Percentiles rank a stretch among this genome's conserved stretches.
Evolutionary conservation across 2,329 filamentous ascomycete species (phyloP).

Genomic region (Ophiocordyceps camponoti-leonardi): DNA sequence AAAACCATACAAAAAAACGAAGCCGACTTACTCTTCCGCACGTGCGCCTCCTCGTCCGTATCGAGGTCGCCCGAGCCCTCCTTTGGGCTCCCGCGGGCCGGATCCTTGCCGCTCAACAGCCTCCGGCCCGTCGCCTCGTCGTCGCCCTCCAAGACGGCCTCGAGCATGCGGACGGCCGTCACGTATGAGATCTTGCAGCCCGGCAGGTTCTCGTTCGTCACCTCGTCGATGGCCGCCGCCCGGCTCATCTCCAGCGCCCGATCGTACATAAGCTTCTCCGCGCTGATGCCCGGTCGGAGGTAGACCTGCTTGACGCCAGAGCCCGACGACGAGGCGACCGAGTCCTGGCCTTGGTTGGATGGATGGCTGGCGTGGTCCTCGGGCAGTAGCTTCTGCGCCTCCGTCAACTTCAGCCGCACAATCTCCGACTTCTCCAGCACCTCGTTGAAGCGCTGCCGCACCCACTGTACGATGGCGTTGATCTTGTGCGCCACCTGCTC

Average conservation of each 20-base stretch:
- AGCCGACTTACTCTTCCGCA: slow-evolving; percentile 58
- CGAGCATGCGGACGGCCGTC: slow-evolving; percentile 85
- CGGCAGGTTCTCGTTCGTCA: slow-evolving; percentile 72
- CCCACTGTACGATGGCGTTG: slow-evolving; percentile 91
- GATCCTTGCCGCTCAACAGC: slow-evolving; percentile 20
- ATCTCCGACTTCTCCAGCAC: slow-evolving; percentile 92
- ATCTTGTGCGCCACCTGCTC: slow-evolving; percentile 51
- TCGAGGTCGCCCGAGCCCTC: slow-evolving; percentile 31
- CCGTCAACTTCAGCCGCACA: slow-evolving; percentile 72
- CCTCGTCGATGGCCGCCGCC: slow-evolving; percentile 84
- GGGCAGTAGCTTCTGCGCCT: slow-evolving; percentile 71
- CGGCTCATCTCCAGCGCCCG: slow-evolving; percentile 94
- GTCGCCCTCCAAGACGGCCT: slow-evolving; percentile 81
- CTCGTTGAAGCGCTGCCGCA: slow-evolving; percentile 86
- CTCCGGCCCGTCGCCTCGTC: slow-evolving; percentile 29
- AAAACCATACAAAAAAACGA: too few species aligned
- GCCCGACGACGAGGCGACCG: slow-evolving; percentile 36
- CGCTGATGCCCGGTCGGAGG: slow-evolving; percentile 76
- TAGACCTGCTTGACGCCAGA: slow-evolving; percentile 62
- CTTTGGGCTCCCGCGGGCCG: slow-evolving; percentile 18
- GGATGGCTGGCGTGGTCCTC: slow-evolving; percentile 76
- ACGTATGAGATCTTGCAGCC: slow-evolving; percentile 88
- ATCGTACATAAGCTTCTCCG: slow-evolving; percentile 96
- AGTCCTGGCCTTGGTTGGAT: slow-evolving; percentile 50
- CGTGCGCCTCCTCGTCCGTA: slow-evolving; percentile 53